Evolutionary conservation across 1,284 basidiomycete species (phyloP).

Genomic region (Cerioporus squamosus): DNA sequence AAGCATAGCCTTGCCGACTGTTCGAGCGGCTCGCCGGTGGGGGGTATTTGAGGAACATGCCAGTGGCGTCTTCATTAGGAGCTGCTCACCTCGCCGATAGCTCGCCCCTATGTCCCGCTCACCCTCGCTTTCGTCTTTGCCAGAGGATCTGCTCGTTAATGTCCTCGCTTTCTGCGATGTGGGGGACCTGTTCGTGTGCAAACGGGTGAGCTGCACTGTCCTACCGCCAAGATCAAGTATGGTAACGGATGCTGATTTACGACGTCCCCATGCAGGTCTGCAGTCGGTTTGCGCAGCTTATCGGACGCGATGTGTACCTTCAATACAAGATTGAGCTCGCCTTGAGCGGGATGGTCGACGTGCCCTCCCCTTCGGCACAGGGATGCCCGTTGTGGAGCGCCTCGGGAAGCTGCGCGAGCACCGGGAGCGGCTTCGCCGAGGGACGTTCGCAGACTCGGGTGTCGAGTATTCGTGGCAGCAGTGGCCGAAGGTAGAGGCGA

Average conservation of each 20-base stretch:
- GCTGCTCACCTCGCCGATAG: no score
- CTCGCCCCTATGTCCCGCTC: no score
- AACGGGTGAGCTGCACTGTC: no score
- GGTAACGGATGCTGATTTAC: no score
- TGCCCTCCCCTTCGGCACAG: slow-evolving; percentile 17
- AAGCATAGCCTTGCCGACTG: no score
- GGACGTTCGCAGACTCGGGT: not conserved
- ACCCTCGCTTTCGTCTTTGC: no score
- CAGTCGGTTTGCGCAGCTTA: slow-evolving; percentile 40
- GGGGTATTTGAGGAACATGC: no score
- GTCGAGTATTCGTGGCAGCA: not conserved
- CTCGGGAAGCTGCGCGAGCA: slow-evolving; percentile 39
- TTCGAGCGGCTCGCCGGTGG: no score
- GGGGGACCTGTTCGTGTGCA: no score
- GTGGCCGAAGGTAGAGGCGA: not conserved
- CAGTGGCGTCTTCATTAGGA: no score
- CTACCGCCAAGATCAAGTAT: not conserved
- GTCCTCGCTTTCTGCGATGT: no score
- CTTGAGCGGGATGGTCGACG: slow-evolving; percentile 47
- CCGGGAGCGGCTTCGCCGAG: not conserved
- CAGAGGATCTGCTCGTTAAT: no score
- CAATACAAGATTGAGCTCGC: slow-evolving; percentile 59
- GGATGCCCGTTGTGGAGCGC: slow-evolving; percentile 37
- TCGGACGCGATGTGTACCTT: slow-evolving; percentile 43
- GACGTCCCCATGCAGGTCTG: slow-evolving; percentile 39